Percentiles rank a stretch among this genome's conserved stretches.
Conservation (phyloP, 2,329 filamentous ascomycete genomes). For the Cryphonectria nitschkei region DNA sequence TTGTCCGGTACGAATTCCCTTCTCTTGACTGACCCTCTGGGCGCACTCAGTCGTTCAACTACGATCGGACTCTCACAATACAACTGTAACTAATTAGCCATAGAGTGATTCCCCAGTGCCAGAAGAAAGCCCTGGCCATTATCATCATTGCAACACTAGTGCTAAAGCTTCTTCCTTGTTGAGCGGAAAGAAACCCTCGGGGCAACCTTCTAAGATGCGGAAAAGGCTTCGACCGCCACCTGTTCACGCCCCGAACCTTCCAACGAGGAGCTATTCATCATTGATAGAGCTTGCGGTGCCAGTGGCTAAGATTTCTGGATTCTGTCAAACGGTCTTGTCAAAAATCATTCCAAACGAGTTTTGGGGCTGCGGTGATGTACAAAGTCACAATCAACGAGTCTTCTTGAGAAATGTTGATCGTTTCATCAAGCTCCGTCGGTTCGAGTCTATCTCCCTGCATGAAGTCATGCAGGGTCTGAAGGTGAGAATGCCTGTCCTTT, state of each 20-base stretch:
- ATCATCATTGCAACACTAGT: slow-evolving; percentile 10
- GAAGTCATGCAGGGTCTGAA: slow-evolving; percentile 76
- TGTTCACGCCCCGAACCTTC: slow-evolving; percentile 8
- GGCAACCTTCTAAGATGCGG: slow-evolving; percentile 17
- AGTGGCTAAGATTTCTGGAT: slow-evolving; percentile 73
- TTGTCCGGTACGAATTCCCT: slow-evolving; percentile 62
- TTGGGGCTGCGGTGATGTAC: slow-evolving; percentile 65
- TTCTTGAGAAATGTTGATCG: slow-evolving; percentile 73
- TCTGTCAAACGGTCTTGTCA: slow-evolving; percentile 76
- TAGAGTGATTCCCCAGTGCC: slow-evolving; percentile 16
- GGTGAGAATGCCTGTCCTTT: slow-evolving; percentile 49
- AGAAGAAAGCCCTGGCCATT: slow-evolving; percentile 3
- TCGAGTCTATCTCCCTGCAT: slow-evolving; percentile 80
- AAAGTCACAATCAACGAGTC: slow-evolving; percentile 60
- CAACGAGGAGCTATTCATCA: slow-evolving; percentile 44
- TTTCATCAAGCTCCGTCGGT: slow-evolving; percentile 78
- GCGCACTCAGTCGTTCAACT: not conserved
- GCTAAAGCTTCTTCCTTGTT: slow-evolving; percentile 15
- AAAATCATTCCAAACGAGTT: slow-evolving; percentile 75
- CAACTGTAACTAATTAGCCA: slow-evolving; percentile 5
- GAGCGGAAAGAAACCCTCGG: slow-evolving; percentile 19
- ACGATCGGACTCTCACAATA: slow-evolving; percentile 12
- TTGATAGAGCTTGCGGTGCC: slow-evolving; percentile 73
- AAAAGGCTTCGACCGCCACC: slow-evolving; percentile 20
- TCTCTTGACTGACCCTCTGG: not conserved